phyloP scores from a whole-genome alignment of 2,329 filamentous ascomycete species.

The Colletotrichum sp. region DNA sequence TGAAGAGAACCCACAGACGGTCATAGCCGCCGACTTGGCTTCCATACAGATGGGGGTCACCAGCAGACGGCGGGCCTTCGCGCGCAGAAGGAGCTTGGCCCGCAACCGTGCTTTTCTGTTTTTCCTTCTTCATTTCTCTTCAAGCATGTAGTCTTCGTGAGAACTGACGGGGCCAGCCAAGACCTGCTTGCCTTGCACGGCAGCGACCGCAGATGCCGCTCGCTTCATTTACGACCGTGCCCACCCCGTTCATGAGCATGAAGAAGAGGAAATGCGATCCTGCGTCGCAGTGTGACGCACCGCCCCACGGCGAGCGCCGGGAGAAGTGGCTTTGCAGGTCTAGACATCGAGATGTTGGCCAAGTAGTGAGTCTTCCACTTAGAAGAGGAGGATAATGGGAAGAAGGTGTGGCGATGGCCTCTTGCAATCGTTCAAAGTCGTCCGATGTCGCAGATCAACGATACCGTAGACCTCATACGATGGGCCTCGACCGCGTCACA shows the following conservation, averaged over 20 bases:
- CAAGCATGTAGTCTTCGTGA: not conserved
- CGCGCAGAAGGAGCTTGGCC: not conserved
- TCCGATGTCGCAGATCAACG: conserved; percentile 5
- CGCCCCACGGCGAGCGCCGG: not conserved
- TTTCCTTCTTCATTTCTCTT: not conserved
- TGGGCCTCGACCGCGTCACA: conserved; percentile 5
- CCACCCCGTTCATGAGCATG: not conserved
- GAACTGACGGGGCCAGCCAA: conserved; percentile 1
- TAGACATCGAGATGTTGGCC: not conserved
- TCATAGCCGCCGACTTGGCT: conserved; percentile 2
- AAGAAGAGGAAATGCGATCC: not conserved
- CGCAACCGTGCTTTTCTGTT: not conserved
- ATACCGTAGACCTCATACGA: not conserved
- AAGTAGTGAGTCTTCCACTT: not conserved
- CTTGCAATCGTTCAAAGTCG: not conserved
- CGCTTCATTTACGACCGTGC: not conserved
- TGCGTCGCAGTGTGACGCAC: not conserved
- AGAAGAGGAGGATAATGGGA: not conserved
- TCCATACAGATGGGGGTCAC: not conserved
- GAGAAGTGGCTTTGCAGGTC: not conserved
- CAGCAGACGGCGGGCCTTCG: not conserved
- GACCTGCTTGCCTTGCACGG: not conserved
- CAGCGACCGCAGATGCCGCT: not conserved
- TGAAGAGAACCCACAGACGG: not conserved
- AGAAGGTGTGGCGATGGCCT: conserved; percentile 2